A percentile compares a stretch with the other conserved stretches of the same genome.
These are phyloP conservation scores for Rubia occidens DNA, from an alignment of 305 asterid species.

Conservation along the genomic window DNA sequence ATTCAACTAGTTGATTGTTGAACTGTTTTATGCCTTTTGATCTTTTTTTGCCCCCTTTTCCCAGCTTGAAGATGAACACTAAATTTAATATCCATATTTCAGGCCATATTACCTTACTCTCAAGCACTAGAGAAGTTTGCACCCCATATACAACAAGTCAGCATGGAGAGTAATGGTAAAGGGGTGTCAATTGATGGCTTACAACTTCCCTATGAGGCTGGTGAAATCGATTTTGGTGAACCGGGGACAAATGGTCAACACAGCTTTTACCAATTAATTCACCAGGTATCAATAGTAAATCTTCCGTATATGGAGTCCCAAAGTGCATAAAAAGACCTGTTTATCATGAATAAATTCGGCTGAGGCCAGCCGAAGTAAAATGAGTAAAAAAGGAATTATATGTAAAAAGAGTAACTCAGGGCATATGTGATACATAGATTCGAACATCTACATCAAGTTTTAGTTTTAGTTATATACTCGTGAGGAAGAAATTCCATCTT, in stretches of 20 bases:
- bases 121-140: slow-evolving; percentile 97
- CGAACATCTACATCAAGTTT: neutral
- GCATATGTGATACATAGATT: slow-evolving; percentile 5
- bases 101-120: slow-evolving; percentile 96
- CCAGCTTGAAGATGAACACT: slow-evolving; percentile 15
- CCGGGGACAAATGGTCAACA: slow-evolving; percentile 99
- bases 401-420: neutral
- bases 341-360: neutral
- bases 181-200: slow-evolving; percentile 93
- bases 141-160: slow-evolving; percentile 99
- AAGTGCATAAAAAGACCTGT: neutral
- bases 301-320: neutral
- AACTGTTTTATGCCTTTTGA: neutral
- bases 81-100: slow-evolving; percentile 22
- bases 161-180: slow-evolving; percentile 99
- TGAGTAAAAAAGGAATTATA: neutral
- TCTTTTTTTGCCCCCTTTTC: neutral
- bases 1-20: slow-evolving; percentile 14
- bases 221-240: slow-evolving; percentile 99
- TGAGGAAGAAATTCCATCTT: neutral
- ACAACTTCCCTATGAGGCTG: slow-evolving; percentile 83
- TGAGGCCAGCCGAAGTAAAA: neutral
- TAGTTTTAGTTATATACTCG: neutral
- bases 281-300: slow-evolving; percentile 56
- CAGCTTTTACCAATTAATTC: slow-evolving; percentile 99